Percentiles rank a stretch among this genome's conserved stretches.
Conservation (phyloP, 768 basidiomycete species). For the Gloeopeniophorella convolvens region DNA sequence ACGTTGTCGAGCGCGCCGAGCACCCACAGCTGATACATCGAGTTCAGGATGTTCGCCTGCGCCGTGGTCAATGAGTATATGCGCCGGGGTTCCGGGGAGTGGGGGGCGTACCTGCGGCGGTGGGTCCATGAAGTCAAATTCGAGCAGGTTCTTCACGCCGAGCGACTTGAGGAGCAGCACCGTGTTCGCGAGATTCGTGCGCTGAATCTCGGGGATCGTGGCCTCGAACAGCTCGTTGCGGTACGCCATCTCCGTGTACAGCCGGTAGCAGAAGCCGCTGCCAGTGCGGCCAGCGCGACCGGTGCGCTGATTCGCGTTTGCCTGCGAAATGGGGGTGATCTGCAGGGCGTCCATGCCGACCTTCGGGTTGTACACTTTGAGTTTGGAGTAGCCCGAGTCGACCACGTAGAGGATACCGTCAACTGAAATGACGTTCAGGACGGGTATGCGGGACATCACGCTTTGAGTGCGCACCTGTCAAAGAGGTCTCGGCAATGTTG, state of each 20-base stretch:
- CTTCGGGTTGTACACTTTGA: slow-evolving; percentile 98
- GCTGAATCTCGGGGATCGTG: slow-evolving; percentile 97
- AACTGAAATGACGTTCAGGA: slow-evolving; percentile 41
- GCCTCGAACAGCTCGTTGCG: slow-evolving; percentile 93
- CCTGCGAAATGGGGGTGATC: slow-evolving; percentile 98
- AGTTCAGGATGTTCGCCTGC: slow-evolving; percentile 94
- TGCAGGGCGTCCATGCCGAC: slow-evolving; percentile 99
- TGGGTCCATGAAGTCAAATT: slow-evolving; percentile 99
- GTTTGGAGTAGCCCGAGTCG: slow-evolving; percentile 93
- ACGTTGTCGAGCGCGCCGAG: slow-evolving; percentile 96
- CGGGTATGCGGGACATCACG: not conserved
- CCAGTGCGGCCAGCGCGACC: slow-evolving; percentile 97
- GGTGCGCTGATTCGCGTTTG: slow-evolving; percentile 93
- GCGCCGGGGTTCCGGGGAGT: not conserved
- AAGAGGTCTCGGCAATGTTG: slow-evolving; percentile 96
- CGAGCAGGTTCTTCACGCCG: slow-evolving; percentile 93
- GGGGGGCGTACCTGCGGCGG: slow-evolving; percentile 74
- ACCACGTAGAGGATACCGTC: slow-evolving; percentile 98
- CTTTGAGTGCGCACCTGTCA: slow-evolving; percentile 60
- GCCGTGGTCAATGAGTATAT: slow-evolving; percentile 5
- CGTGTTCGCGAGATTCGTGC: slow-evolving; percentile 96
- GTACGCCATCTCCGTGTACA: slow-evolving; percentile 96
- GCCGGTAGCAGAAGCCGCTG: slow-evolving; percentile 90
- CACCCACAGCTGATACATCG: slow-evolving; percentile 99
- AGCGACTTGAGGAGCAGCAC: slow-evolving; percentile 91